Evolutionary conservation across 2,329 filamentous ascomycete genomes (phyloP).

Genomic region (Aspergillus eucalypticola): DNA sequence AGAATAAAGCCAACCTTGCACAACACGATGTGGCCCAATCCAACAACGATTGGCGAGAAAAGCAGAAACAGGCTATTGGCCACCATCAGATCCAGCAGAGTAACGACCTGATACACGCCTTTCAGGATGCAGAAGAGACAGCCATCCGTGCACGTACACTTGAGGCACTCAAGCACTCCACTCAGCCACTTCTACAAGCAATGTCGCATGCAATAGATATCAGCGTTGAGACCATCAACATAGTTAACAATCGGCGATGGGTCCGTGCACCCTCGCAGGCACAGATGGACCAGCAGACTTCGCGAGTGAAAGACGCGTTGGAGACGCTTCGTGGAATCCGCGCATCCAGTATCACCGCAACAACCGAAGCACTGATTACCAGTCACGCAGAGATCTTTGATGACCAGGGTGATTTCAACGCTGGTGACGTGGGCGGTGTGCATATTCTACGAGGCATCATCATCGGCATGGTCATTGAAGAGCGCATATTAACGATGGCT

Average conservation of each 20-base stretch:
- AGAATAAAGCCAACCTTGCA: background rate
- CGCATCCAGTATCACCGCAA: background rate
- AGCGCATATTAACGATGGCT: slow-evolving; percentile 36
- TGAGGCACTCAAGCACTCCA: slow-evolving; percentile 36
- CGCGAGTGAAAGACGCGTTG: slow-evolving; percentile 20
- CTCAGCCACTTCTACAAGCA: slow-evolving; percentile 30
- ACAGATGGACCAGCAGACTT: background rate
- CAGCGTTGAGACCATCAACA: slow-evolving; percentile 31
- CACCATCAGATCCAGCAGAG: slow-evolving; percentile 29
- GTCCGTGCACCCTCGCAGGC: slow-evolving; percentile 23
- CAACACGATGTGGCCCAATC: background rate
- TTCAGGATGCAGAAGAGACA: slow-evolving; percentile 38
- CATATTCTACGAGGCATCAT: slow-evolving; percentile 44
- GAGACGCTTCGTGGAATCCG: slow-evolving; percentile 30
- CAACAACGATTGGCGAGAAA: background rate
- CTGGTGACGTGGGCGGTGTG: slow-evolving; percentile 8
- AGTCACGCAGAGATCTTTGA: slow-evolving; percentile 30
- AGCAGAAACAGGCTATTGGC: background rate
- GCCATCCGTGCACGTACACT: slow-evolving; percentile 18
- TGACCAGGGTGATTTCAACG: slow-evolving; percentile 9
- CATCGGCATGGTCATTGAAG: slow-evolving; percentile 51
- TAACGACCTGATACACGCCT: slow-evolving; percentile 37
- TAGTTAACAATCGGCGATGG: slow-evolving; percentile 33
- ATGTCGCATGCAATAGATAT: slow-evolving; percentile 26
- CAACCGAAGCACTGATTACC: background rate